Base-by-base conservation (phyloP, 1,139 yeast species). In the Blastobotrys aristatus region DNA sequence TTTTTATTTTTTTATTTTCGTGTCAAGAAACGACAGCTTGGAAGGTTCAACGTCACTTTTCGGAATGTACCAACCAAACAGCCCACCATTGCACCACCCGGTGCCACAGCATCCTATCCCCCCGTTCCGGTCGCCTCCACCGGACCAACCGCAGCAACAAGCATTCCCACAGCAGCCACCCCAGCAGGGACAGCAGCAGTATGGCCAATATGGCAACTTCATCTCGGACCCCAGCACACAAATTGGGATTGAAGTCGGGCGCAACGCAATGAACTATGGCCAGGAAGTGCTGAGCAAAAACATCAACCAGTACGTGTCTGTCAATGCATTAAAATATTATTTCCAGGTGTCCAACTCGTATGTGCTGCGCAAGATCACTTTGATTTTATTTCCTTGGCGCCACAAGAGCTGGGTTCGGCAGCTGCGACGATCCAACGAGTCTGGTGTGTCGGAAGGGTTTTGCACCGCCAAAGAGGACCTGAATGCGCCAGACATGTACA, bases 401-500 rank as follows among this genome's bases (percentile, higher is more conserved):
- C 92, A 89, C 64, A 79, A 78, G 58, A 86, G 84, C 50, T 79
- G 60, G 76, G 75, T 58, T 55, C 73, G 62, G 43, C 71, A 63
- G 48, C 51, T 62, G 27, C 64, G 55, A 45, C 59, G 71, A 37
- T 61, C 64, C 17, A n/a, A n/a, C n/a, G 69, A 69, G 30, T 54
- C 58, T n/a, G 66, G 66, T 17, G 62, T 65, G 7, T 64, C 62
- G 14, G 81, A 77, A 38, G 68, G 74, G 14, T 87, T 74, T 63
- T 84, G 86, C 1, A 80, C 85, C 4, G 95, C 96, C 10, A 66
- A 76, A 32, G 84, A 80, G 53, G 98, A 94, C 64, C 74, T 85
- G 52, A 94, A 94, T 63, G 95, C 97, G 0, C 98, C 98, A 1
- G 99, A 94, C 66, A 77, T 92, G 73, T 94, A 94, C 66, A 87